Percentiles rank a stretch among this genome's conserved stretches.
phyloP scores from a whole-genome alignment of 495 filamentous ascomycete species.

The Tricharina praecox region DNA sequence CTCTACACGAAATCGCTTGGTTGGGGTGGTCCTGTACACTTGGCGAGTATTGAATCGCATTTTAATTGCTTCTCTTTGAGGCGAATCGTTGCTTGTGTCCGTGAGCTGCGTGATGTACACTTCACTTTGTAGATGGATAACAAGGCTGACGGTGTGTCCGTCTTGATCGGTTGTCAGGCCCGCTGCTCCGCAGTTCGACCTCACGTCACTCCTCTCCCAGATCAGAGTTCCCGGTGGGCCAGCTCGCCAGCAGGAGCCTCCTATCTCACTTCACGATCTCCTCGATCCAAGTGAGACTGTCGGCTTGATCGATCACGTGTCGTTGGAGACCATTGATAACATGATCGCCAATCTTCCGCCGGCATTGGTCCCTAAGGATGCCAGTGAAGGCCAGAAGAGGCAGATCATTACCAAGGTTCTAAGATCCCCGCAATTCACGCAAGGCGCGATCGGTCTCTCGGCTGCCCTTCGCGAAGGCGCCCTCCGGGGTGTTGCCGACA shows the following conservation, averaged over 20 bases:
- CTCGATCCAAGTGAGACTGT: conserved; percentile 60
- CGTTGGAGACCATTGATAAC: conserved; percentile 47
- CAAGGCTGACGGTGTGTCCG: too few species aligned
- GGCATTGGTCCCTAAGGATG: conserved; percentile 29
- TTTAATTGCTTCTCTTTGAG: conserved; percentile 13
- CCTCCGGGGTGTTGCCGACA: conserved; percentile 72
- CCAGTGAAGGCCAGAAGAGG: conserved; percentile 57
- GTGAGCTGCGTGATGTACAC: background rate
- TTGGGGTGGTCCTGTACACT: conserved; percentile 24
- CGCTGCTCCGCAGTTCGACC: conserved; percentile 16
- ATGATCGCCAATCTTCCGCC: conserved; percentile 64
- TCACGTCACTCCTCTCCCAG: conserved; percentile 60
- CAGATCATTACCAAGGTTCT: conserved; percentile 64
- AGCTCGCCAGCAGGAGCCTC: conserved; percentile 38
- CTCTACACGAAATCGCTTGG: conserved; percentile 2
- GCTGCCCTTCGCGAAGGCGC: conserved; percentile 84
- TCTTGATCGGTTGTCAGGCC: too few species aligned
- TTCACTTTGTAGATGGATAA: too few species aligned
- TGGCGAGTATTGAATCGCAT: conserved; percentile 20
- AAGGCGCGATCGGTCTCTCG: conserved; percentile 69
- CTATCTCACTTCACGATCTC: conserved; percentile 74
- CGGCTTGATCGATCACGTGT: conserved; percentile 51
- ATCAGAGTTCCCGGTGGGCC: conserved; percentile 27
- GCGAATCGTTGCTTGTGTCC: background rate
- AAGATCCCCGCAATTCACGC: conserved; percentile 77